A percentile compares a stretch with the other conserved stretches of the same genome.
phyloP scores from a whole-genome alignment of 495 filamentous ascomycete species.

The Friedmanniomyces endolithicus region DNA sequence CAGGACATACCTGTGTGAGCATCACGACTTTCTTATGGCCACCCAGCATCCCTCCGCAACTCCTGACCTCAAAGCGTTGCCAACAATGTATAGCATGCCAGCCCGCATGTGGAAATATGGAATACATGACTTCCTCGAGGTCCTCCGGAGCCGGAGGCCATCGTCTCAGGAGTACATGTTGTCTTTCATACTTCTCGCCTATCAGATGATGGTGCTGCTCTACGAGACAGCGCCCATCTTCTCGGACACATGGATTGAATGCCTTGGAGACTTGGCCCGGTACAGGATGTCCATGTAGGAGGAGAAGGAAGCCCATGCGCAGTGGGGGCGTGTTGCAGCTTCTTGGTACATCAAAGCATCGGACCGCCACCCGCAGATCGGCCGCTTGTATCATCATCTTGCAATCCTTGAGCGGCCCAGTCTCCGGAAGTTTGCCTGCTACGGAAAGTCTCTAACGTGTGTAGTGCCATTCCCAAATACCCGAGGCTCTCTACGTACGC shows the following conservation, averaged over 20 bases:
- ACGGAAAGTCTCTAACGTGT: slow-evolving; percentile 33
- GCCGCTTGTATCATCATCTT: slow-evolving; percentile 72
- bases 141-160: slow-evolving; percentile 59
- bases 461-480: slow-evolving; percentile 36
- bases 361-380: slow-evolving; percentile 55
- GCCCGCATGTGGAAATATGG: slow-evolving; percentile 77
- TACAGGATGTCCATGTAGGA: slow-evolving; percentile 75
- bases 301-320: slow-evolving; percentile 47
- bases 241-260: slow-evolving; percentile 83
- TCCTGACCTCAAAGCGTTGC: slow-evolving; percentile 43
- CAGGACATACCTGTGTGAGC: slow-evolving; percentile 58
- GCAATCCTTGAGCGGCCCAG: slow-evolving; percentile 70
- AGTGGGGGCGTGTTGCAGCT: slow-evolving; percentile 62
- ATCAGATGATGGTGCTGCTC: slow-evolving; percentile 67
- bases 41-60: slow-evolving; percentile 61
- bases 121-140: slow-evolving; percentile 65
- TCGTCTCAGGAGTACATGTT: slow-evolving; percentile 66
- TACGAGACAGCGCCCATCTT: slow-evolving; percentile 65
- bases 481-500: slow-evolving; percentile 54
- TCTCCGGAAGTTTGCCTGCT: slow-evolving; percentile 65
- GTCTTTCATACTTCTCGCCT: slow-evolving; percentile 67
- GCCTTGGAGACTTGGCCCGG: slow-evolving; percentile 63
- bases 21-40: slow-evolving; percentile 72
- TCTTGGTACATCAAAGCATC: slow-evolving; percentile 75
- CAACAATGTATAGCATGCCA: slow-evolving; percentile 66